Evolutionary conservation across 2,329 filamentous ascomycete species (phyloP).

Genomic region (Lachnellula suecica): DNA sequence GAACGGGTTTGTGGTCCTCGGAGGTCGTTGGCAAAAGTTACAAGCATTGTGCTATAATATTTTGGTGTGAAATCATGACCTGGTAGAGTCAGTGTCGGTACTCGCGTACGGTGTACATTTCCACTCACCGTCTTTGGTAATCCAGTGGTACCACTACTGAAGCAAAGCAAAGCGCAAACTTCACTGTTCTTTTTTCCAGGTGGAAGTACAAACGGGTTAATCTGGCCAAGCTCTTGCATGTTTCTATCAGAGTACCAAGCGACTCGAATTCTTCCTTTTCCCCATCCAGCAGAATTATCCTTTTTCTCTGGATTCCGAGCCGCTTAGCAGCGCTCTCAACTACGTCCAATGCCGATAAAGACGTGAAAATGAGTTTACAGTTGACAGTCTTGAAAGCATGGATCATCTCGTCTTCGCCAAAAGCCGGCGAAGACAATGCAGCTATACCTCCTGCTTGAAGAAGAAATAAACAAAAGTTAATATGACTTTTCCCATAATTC

Average conservation of each 20-base stretch:
- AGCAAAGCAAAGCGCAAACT: slow-evolving; percentile 45
- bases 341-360: slow-evolving; percentile 52
- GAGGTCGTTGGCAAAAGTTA: slow-evolving; percentile 56
- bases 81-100: slow-evolving; percentile 10
- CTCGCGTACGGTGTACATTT: background rate
- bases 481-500: too few species aligned
- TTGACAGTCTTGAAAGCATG: slow-evolving; percentile 59
- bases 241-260: slow-evolving; percentile 37
- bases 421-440: slow-evolving; percentile 63
- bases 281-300: slow-evolving; percentile 58
- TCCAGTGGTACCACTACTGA: slow-evolving; percentile 58
- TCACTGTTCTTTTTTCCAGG: slow-evolving; percentile 54
- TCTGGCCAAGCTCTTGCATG: slow-evolving; percentile 43
- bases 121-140: slow-evolving; percentile 40
- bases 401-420: slow-evolving; percentile 67
- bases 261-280: slow-evolving; percentile 48
- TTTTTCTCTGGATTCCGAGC: slow-evolving; percentile 50
- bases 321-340: slow-evolving; percentile 52
- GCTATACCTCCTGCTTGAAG: too few species aligned
- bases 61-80: slow-evolving; percentile 36
- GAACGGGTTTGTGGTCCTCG: slow-evolving; percentile 61
- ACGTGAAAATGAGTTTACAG: slow-evolving; percentile 58
- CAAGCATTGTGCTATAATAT: slow-evolving; percentile 43
- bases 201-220: slow-evolving; percentile 45
- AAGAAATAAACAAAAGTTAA: too few species aligned